Evolutionary conservation across 441 rosid genomes (phyloP).

Genomic region (Euphorbia neoarborescens): DNA sequence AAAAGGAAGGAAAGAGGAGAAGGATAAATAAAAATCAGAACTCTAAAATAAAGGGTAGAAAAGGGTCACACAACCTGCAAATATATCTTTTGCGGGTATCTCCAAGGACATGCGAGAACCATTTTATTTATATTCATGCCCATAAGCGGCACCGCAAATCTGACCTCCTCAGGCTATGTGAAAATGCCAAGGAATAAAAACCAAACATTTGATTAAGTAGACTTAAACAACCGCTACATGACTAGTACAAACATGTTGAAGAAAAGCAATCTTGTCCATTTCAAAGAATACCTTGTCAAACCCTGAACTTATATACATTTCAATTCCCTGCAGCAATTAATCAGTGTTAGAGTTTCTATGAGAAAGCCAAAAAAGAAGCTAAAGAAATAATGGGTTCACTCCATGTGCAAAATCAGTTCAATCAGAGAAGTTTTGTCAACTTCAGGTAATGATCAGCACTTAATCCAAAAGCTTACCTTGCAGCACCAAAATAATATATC

Average conservation of each 20-base stretch:
- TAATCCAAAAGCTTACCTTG: neutral
- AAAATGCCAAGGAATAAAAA: conserved; percentile 49
- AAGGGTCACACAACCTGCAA: conserved; percentile 54
- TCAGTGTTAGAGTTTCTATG: conserved; percentile 3
- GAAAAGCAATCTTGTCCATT: conserved; percentile 11
- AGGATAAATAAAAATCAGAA: neutral
- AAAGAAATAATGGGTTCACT: neutral
- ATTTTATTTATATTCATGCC: conserved; percentile 67
- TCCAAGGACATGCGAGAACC: conserved; percentile 87
- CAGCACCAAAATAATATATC: neutral
- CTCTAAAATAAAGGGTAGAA: conserved; percentile 8
- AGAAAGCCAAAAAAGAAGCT: neutral
- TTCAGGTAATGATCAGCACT: neutral
- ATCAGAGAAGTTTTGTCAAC: conserved; percentile 2
- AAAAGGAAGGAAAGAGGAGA: neutral
- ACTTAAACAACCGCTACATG: neutral
- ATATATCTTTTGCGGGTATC: conserved; percentile 69
- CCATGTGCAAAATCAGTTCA: neutral
- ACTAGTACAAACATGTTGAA: conserved; percentile 7
- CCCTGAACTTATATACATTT: conserved; percentile 72
- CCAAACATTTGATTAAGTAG: conserved; percentile 28
- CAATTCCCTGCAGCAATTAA: conserved; percentile 59
- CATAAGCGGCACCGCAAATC: conserved; percentile 74
- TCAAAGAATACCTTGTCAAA: conserved; percentile 64
- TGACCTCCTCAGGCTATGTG: conserved; percentile 86